Evolutionary conservation across 169 alveolate genomes (phyloP), one percentile per base, ranked within the genome.

Genomic region (Blepharisma undulans): DNA sequence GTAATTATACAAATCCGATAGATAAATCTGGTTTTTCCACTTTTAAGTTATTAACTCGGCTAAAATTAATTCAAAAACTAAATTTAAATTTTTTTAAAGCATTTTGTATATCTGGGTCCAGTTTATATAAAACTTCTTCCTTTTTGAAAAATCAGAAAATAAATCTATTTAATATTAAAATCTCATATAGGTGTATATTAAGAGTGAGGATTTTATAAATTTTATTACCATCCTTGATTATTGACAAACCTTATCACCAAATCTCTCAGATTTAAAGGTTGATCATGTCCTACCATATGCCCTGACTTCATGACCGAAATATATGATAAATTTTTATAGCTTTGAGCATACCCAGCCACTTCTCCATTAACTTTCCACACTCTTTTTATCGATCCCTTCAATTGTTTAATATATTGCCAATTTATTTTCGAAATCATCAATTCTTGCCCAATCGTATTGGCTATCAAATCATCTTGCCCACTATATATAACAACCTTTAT

Each of bases 271-370:
- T 22, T 66, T 18, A 25, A 94, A 29, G 94, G 92, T 60, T 95
- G 94, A 82, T 92, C 95, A 33, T 25, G 36, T 19, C 96, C 93
- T 22, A 91, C 94, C 91, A 93, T 33, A 87, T 93, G 96, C 19
- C 97, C 97, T 66, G 97, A 90, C 29, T 93, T 90, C 60, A 80
- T 87, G n/a, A 95, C 80, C 32, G 93, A 90, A n/a, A 87, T 72
- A 90, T 88, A 91, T 74, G 91, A 92, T 32, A 95, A 92, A 81
- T 94, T 93, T 77, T 91, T 48, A 84, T 86, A 87, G 18, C 82
- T 34, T 66, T 66, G 84, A 30, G 34, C 29, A 80, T 93, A 91
- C 25, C 97, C 97, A 21, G 96, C 94, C 12, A 88, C 87, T 16
- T 81, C 29, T 30, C 92, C 94, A 79, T 92, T 88, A 22, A 93